A percentile compares a stretch with the other conserved stretches of the same genome.
Evolutionary conservation across 345 rosid species (phyloP).

Genomic region (Cochlearia excelsa): DNA sequence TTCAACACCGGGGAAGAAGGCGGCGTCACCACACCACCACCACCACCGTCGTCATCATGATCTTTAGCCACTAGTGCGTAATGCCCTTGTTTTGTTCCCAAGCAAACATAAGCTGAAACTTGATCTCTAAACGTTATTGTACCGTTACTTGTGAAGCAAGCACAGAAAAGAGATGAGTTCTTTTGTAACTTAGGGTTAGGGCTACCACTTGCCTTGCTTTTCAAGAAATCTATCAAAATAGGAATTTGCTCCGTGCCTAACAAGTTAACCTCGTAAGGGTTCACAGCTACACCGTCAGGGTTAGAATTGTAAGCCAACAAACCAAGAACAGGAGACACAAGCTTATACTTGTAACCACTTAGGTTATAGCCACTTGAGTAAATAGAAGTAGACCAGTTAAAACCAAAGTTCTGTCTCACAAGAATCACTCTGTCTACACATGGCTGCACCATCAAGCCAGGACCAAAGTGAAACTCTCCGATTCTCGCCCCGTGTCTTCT

Average conservation of each 20-base stretch:
- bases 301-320: constrained; percentile 40
- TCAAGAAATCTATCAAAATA: constrained; percentile 33
- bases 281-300: constrained; percentile 38
- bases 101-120: constrained; percentile 34
- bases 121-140: constrained; percentile 30
- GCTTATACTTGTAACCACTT: constrained; percentile 27
- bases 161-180: constrained; percentile 35
- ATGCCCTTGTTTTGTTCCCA: constrained; percentile 36
- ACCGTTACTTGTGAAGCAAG: constrained; percentile 39
- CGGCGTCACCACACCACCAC: constrained; percentile 7
- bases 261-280: constrained; percentile 34
- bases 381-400: constrained; percentile 37
- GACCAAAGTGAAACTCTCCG: constrained; percentile 36
- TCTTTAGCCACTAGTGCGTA: constrained; percentile 25
- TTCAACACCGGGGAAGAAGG: constrained; percentile 14
- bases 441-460: constrained; percentile 34
- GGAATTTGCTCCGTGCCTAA: constrained; percentile 27
- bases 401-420: constrained; percentile 37
- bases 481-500: constrained; percentile 35
- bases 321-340: constrained; percentile 37
- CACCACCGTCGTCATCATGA: not conserved
- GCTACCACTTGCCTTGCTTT: not conserved
- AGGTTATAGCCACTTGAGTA: constrained; percentile 36
- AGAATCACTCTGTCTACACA: constrained; percentile 38
- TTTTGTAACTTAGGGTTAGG: constrained; percentile 5